phyloP scores from a whole-genome alignment of 306 rosid species.

The Ziziphus jujuba region DNA sequence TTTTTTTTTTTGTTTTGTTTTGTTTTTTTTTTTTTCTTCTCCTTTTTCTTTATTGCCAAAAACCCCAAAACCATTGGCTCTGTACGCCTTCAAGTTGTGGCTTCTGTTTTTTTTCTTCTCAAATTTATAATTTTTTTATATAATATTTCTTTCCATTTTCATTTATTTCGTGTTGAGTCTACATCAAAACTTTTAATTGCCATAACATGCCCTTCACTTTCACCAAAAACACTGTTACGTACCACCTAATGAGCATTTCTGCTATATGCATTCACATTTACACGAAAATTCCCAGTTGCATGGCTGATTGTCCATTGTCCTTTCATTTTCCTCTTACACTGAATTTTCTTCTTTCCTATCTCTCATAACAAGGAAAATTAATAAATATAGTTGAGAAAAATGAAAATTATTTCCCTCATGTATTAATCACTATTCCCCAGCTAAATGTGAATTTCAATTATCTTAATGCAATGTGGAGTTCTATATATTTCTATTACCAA shows the following conservation, averaged over 20 bases:
- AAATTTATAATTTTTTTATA: not conserved
- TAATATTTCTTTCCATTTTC: not conserved
- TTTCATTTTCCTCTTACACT: too few relatives aligned
- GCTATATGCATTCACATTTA: not conserved
- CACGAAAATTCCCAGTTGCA: not conserved
- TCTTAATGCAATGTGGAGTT: too few relatives aligned
- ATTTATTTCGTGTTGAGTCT: not conserved
- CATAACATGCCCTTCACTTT: not conserved
- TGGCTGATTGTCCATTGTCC: not conserved
- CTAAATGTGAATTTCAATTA: too few relatives aligned
- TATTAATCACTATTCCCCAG: too few relatives aligned
- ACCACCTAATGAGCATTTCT: not conserved
- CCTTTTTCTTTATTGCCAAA: conserved; percentile 15
- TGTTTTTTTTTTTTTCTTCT: not conserved
- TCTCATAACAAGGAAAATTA: too few relatives aligned
- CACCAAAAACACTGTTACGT: not conserved
- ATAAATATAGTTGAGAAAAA: too few relatives aligned
- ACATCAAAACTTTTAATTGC: not conserved
- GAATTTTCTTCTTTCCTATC: too few relatives aligned
- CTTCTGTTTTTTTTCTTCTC: conserved; percentile 8
- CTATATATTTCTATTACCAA: too few relatives aligned
- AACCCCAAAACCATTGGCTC: conserved; percentile 14
- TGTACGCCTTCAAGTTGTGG: conserved; percentile 29
- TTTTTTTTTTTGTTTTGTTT: not conserved
- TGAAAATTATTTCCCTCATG: too few relatives aligned